phyloP scores from a whole-genome alignment of 495 filamentous ascomycete genomes.

The Penicillium simplicissimum region DNA sequence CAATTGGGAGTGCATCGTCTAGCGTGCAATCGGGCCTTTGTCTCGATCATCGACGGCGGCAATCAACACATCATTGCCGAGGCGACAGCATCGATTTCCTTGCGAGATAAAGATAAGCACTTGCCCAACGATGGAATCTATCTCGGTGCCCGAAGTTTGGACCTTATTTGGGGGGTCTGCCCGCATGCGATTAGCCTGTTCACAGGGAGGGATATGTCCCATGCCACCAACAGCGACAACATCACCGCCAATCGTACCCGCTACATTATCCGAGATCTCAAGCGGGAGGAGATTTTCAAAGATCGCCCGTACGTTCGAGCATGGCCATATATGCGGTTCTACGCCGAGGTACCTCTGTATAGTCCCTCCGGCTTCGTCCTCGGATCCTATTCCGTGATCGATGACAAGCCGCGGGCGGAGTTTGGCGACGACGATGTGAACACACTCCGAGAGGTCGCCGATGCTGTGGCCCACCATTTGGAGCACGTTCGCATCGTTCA shows the following conservation, averaged over 20 bases:
- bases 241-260: constrained; percentile 36
- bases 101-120: constrained; percentile 37
- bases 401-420: constrained; percentile 49
- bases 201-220: constrained; percentile 24
- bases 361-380: constrained; percentile 60
- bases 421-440: constrained; percentile 30
- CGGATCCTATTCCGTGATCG: constrained; percentile 62
- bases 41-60: constrained; percentile 60
- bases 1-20: constrained; percentile 60
- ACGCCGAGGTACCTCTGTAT: constrained; percentile 63
- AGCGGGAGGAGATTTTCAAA: constrained; percentile 48
- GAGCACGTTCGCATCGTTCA: constrained; percentile 35
- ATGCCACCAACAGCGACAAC: constrained; percentile 26
- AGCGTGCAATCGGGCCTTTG: constrained; percentile 52
- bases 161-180: constrained; percentile 48
- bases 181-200: constrained; percentile 45
- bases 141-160: constrained; percentile 46
- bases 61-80: constrained; percentile 65
- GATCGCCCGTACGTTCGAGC: constrained; percentile 41
- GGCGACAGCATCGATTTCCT: constrained; percentile 54
- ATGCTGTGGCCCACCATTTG: constrained; percentile 34
- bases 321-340: constrained; percentile 55
- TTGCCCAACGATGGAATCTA: constrained; percentile 42
- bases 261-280: constrained; percentile 53
- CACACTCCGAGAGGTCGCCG: constrained; percentile 34